Evolutionary conservation across 2,329 filamentous ascomycete genomes (phyloP), one percentile per base, ranked within the genome.

Genomic region (Fusarium azukiicola): DNA sequence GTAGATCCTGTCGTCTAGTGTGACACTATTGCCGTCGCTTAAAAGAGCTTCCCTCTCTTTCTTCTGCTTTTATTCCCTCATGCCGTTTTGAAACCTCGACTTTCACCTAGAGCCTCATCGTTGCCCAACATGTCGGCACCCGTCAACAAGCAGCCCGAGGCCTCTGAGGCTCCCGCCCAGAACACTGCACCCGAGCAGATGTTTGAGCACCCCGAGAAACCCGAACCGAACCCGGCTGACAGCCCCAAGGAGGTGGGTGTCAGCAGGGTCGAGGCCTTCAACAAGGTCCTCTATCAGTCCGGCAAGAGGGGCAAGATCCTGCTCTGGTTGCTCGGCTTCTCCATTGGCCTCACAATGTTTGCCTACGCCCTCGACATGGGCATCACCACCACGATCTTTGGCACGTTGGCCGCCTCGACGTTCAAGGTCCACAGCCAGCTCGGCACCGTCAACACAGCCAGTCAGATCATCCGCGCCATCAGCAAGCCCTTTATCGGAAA

Each of bases 401-500:
- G 72, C 56, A 84, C 85, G 21, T 76, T 87, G 77, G 86, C 86
- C 40, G 77, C 76, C 21, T 87, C 86, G 7, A 85, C 84, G 3
- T 87, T 87, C 70, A 21, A 21, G 7, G 23, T 21, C 1, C 54
- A 58, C 36, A 58, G 61, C 44, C 27, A 27, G 12, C 84, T 87
- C 17, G 85, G 76, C 5, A 80, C 86, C 50, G 85, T 87, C 73
- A 84, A 71, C 23, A 66, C 61, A 23, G 61, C 61, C 19, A 83
- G 84, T 27, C 83, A 86, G 69, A 87, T 87, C 73, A 87, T 87
- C 74, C 84, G 85, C 3, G 86, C 86, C 68, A 85, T 87, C 67
- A 85, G 84, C 84, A 87, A 87, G 81, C 86, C 86, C 3, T 87
- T 87, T 44, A 85, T 86, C 70, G 86, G 85, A 58, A 87, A 87